phyloP scores from a whole-genome alignment of 805 yeast species.

The Yarrowia sp. region DNA sequence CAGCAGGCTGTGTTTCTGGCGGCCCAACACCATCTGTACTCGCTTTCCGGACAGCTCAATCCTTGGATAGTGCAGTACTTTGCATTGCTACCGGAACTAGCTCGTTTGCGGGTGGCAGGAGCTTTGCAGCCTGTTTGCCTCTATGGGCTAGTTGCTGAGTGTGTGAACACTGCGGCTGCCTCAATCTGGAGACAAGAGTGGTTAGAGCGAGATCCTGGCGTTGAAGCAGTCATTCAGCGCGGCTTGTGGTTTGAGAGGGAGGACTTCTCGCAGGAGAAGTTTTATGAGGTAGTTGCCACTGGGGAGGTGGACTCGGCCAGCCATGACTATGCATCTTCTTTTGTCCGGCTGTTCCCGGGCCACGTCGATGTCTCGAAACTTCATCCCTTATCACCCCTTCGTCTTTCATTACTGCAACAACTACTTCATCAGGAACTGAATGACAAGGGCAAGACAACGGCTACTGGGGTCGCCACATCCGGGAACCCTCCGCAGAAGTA shows the following conservation, averaged over 20 bases:
- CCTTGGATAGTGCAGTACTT: slow-evolving; percentile 31
- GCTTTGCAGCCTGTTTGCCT: not conserved
- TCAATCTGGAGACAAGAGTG: slow-evolving; percentile 1
- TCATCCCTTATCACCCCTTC: not conserved
- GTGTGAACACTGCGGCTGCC: slow-evolving; percentile 12
- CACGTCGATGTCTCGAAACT: not conserved
- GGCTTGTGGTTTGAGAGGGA: slow-evolving; percentile 12
- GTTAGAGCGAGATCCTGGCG: slow-evolving; percentile 3
- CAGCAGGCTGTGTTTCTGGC: slow-evolving; percentile 24
- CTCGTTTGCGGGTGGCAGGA: slow-evolving; percentile 1
- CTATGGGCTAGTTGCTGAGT: slow-evolving; percentile 16
- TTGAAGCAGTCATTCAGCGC: slow-evolving; percentile 12
- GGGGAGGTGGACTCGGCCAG: not conserved
- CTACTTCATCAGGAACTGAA: slow-evolving; percentile 14
- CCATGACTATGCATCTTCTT: slow-evolving; percentile 13
- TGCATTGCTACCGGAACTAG: slow-evolving; percentile 1
- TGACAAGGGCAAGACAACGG: slow-evolving; percentile 18
- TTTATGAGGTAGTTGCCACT: not conserved
- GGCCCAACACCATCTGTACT: slow-evolving; percentile 29
- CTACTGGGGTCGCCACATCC: not conserved
- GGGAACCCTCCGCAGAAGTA: not conserved
- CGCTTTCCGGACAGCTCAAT: slow-evolving; percentile 9
- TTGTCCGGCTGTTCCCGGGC: slow-evolving; percentile 10
- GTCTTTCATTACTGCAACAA: slow-evolving; percentile 4
- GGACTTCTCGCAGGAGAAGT: slow-evolving; percentile 28